phyloP scores from a whole-genome alignment of 108 stramenopile species.

The Chaetoceros muelleri region DNA sequence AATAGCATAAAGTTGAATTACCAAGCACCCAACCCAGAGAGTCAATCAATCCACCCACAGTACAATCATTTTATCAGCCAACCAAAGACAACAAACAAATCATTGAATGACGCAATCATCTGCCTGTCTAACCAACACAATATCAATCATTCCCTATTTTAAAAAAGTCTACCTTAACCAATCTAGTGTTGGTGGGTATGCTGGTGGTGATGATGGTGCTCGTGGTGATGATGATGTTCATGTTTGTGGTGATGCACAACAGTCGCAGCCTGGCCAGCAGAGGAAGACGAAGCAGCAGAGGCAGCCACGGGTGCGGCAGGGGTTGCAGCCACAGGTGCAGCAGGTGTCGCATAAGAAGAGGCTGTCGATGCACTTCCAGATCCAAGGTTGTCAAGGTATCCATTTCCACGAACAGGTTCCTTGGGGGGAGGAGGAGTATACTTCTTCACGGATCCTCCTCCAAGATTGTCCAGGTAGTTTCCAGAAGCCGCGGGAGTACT shows the following conservation, averaged over 20 bases:
- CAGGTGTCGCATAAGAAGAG: background rate
- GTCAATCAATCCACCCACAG: too few species aligned
- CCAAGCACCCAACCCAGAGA: too few species aligned
- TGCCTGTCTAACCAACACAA: too few species aligned
- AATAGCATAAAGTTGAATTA: too few species aligned
- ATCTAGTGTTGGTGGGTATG: background rate
- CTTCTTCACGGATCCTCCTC: background rate
- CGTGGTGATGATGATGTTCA: conserved; percentile 4
- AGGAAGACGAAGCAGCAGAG: background rate
- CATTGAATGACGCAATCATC: too few species aligned
- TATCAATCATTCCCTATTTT: too few species aligned
- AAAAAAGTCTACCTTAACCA: too few species aligned
- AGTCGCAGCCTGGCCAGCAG: background rate
- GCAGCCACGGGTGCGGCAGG: background rate
- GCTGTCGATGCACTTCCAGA: background rate
- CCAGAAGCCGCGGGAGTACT: too few species aligned
- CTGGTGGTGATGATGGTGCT: conserved; percentile 4
- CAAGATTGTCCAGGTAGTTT: too few species aligned
- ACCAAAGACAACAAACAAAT: too few species aligned
- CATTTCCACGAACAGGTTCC: background rate
- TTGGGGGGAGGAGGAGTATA: background rate
- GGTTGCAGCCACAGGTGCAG: background rate
- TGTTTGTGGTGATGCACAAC: background rate
- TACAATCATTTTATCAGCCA: too few species aligned
- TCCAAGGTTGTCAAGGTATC: background rate